A percentile compares a stretch with the other conserved stretches of the same genome.
Conservation (phyloP, 768 basidiomycete species). For the Podaxis sp. region DNA sequence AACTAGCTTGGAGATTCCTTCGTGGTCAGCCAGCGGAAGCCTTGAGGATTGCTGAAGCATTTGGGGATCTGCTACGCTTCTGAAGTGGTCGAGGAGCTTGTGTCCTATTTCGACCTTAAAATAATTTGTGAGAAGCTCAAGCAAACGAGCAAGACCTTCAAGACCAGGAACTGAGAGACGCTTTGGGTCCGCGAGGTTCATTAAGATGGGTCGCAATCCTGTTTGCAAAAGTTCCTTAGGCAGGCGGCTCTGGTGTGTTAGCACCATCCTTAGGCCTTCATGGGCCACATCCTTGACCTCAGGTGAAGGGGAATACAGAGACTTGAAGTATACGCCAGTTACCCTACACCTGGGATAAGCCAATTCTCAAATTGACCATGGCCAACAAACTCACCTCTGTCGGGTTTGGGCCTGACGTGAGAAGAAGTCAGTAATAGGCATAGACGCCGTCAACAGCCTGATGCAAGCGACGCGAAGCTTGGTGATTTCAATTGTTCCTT, state of each 20-base stretch:
- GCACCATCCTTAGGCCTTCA: conserved; percentile 84
- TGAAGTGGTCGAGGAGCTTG: conserved; percentile 95
- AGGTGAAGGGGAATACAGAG: conserved; percentile 84
- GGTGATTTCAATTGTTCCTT: conserved; percentile 75
- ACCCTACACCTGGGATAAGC: conserved; percentile 48
- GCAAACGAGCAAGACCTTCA: conserved; percentile 88
- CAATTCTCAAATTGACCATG: not conserved
- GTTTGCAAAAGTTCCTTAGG: conserved; percentile 95
- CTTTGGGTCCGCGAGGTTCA: conserved; percentile 97
- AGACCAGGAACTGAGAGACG: conserved; percentile 87
- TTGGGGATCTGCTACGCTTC: conserved; percentile 84
- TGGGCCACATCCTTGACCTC: conserved; percentile 97
- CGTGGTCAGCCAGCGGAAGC: conserved; percentile 79
- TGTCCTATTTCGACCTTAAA: conserved; percentile 99
- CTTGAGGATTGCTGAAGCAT: conserved; percentile 77
- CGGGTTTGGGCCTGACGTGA: conserved; percentile 78
- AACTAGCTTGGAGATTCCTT: conserved; percentile 89
- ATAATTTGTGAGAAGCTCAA: conserved; percentile 95
- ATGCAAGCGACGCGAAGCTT: conserved; percentile 94
- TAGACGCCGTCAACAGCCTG: conserved; percentile 86
- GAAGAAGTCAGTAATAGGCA: conserved; percentile 94
- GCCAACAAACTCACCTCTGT: conserved; percentile 54
- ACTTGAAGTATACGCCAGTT: conserved; percentile 96
- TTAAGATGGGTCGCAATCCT: conserved; percentile 91
- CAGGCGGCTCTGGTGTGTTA: conserved; percentile 84